These are phyloP conservation scores for Ophiostoma fasciatum DNA, from an alignment of 2,329 filamentous ascomycete species.

Conservation along the genomic window DNA sequence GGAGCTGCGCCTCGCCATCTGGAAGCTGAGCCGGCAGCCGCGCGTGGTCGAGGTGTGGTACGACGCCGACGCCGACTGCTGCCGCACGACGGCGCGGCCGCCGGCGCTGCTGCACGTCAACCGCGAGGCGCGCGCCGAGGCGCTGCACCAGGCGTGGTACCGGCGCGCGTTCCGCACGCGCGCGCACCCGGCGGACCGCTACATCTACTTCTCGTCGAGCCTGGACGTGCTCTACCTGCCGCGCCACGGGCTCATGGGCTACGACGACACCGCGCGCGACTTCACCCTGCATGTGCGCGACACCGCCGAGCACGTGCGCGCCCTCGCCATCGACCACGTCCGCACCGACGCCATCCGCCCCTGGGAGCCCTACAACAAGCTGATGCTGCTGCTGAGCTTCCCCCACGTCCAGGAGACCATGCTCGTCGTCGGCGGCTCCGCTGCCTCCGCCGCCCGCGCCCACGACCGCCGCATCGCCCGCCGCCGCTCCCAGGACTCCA, in stretches of 20 bases:
- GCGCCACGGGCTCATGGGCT: conserved; percentile 23
- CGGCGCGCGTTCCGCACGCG: conserved; percentile 20
- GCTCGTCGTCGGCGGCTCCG: conserved; percentile 18
- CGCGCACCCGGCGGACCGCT: conserved; percentile 15
- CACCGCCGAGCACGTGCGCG: conserved; percentile 19
- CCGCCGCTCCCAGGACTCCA: conserved; percentile 7
- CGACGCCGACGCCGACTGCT: conserved; percentile 20
- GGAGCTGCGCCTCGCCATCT: conserved; percentile 27
- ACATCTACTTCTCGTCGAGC: conserved; percentile 24
- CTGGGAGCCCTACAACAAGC: conserved; percentile 38
- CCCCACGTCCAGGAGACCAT: conserved; percentile 23
- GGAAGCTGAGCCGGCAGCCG: conserved; percentile 21
- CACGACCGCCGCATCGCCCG: conserved; percentile 5
- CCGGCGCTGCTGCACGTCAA: conserved; percentile 27
- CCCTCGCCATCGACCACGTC: conserved; percentile 32
- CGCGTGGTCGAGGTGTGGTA: conserved; percentile 27
- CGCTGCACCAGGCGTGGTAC: conserved; percentile 21
- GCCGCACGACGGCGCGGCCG: conserved; percentile 21
- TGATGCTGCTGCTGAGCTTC: conserved; percentile 28
- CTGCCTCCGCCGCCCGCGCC: not conserved
- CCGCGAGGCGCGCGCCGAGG: conserved; percentile 27
- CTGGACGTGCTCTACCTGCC: conserved; percentile 25
- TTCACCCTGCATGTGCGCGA: conserved; percentile 23
- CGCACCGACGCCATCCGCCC: conserved; percentile 27
- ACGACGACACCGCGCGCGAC: conserved; percentile 25